Conservation (phyloP, 495 filamentous ascomycete genomes). For the Penicillium cinerascens region DNA sequence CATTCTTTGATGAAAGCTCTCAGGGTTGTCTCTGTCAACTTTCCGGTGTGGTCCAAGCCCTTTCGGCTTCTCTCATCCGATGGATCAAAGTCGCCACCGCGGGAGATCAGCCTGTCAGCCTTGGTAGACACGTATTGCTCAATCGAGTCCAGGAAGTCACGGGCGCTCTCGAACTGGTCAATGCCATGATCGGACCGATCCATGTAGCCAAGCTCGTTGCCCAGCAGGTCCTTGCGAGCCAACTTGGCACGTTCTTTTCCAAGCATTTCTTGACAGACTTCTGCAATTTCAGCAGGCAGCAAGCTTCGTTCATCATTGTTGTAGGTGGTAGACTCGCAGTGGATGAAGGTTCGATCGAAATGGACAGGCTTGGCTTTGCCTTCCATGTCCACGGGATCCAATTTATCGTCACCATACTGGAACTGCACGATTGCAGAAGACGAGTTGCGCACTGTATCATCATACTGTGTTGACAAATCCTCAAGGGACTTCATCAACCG, state of each 20-base stretch:
- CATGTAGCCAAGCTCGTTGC: constrained; percentile 55
- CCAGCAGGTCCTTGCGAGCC: constrained; percentile 52
- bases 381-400: constrained; percentile 98
- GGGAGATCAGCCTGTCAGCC: constrained; percentile 49
- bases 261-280: constrained; percentile 61
- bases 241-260: constrained; percentile 62
- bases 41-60: constrained; percentile 66
- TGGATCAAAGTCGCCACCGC: constrained; percentile 36
- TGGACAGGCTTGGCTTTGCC: constrained; percentile 88
- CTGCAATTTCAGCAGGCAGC: constrained; percentile 67
- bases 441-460: constrained; percentile 90
- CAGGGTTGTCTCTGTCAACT: constrained; percentile 72
- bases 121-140: constrained; percentile 61
- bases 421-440: constrained; percentile 86
- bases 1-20: constrained; percentile 75
- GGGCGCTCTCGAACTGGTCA: constrained; percentile 80
- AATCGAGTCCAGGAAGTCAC: constrained; percentile 77
- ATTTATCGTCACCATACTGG: constrained; percentile 90
- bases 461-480: constrained; percentile 87
- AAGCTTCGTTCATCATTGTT: constrained; percentile 68
- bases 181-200: constrained; percentile 63
- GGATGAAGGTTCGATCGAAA: constrained; percentile 87
- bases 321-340: constrained; percentile 75
- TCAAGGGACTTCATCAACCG: constrained; percentile 97
- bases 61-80: constrained; percentile 38